Evolutionary conservation across 2,329 filamentous ascomycete genomes (phyloP), one percentile per base, ranked within the genome.

Genomic region (Cordyceps javanica): DNA sequence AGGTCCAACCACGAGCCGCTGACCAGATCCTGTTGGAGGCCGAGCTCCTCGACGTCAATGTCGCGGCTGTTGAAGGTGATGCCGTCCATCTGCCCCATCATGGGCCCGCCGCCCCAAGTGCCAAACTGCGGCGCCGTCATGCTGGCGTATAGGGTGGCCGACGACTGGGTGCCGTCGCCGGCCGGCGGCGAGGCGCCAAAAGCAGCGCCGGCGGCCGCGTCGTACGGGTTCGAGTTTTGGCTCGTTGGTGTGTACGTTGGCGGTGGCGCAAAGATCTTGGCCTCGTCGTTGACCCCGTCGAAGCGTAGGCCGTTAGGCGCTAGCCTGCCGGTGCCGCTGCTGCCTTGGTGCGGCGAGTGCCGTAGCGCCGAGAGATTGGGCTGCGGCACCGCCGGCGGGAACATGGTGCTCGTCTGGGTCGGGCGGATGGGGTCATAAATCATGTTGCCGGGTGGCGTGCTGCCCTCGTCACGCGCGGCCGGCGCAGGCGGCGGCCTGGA

Each of bases 1-100:
- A 91, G 73, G 64, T 90, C 88, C 11, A 91, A 74, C 87, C 88
- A 92, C 3, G 49, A 45, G 9, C 72, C 72, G 0, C 86, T 83
- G 77, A 88, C 83, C 71, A 90, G 82, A 44, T 90, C 87, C 16
- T 84, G 81, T 1, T 75, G 73, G 39, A 79, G 60, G 0, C 83
- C 85, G 19, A 91, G 72, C 5, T 82, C 75, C 25, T 81, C 83
- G 77, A 92, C 87, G 62, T 92, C 88, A 34, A 93, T 83, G 62
- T 92, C 88, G 61, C 90, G 88, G 60, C 83, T 87, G 67, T 90
- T 85, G 62, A 92, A 89, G 60, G 88, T 85, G 72, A 91, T 87
- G 61, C 74, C 72, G 48, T 80, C 74, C 60, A 75, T 72, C 55
- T 67, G 72, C 8, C 69, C 68, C 61, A 67, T 64, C 2, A 66